Base-by-base conservation (phyloP, 306 rosid genomes). In the Sechiopsis laciniata region DNA sequence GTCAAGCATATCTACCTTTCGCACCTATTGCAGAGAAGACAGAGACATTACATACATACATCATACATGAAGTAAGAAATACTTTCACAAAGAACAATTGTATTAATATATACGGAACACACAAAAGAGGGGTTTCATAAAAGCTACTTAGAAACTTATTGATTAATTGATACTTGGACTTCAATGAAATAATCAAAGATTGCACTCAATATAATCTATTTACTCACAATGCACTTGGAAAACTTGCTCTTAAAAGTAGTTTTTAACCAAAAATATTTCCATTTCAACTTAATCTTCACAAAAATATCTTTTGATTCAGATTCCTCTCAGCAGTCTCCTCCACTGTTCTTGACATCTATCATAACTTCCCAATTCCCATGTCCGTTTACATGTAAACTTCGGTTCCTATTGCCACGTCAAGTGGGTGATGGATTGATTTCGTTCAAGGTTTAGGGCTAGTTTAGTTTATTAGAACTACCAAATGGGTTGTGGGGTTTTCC, bases 1-100 rank as follows among this genome's bases (percentile, higher is more conserved):
- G 0, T 85, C 83, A 81, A 88, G 96, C 95, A 90, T 85, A 22
- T 90, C 96, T 16, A 90, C 96, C 76, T 85, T 90, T 55, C 96
- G 83, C 74, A 90, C 96, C 96, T 90, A n/a, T 64, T 64, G 24
- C 26, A 40, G 21, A 64, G 15, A 37, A 63, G 2, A 64, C 0
- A 64, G 42, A 42, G 11, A n/a, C 26, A 37, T 17, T 8, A 11
- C 3, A 37, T 37, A 7, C 69, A 62, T n/a, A 8, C 21, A 35
- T n/a, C 51, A 63, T 63, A 63, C 1, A 37, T 13, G 37, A 32
- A 7, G 67, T 29, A 6, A 14, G 6, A 24, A 58, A 22, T 15
- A 24, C 14, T 12, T 26, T 13, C 14, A 14, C 66, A 29, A 42
- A 8, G 45, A 26, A 60, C 37, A 26, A 29, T 60, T 26, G 17